Conservation (phyloP, 164 flowering plant species). For the Malania oleifera region DNA sequence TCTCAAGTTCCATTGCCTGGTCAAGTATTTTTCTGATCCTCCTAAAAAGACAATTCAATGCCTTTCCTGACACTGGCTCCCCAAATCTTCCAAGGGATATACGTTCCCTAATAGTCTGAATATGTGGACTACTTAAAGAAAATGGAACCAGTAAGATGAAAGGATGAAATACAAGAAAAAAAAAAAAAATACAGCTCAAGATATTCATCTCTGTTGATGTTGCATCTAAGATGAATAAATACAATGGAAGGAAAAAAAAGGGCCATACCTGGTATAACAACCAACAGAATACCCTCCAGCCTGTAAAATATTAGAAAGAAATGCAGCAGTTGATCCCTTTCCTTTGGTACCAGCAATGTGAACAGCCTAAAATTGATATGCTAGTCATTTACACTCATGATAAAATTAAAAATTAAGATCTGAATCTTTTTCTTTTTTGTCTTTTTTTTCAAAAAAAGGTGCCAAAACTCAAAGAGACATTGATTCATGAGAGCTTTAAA, state of each 20-base stretch:
- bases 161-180: background rate
- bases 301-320: conserved; percentile 71
- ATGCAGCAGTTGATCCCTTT: conserved; percentile 97
- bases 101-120: conserved; percentile 76
- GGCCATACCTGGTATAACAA: conserved; percentile 77
- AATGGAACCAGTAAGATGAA: background rate
- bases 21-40: conserved; percentile 45
- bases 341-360: conserved; percentile 99
- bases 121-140: conserved; percentile 68
- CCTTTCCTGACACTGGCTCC: conserved; percentile 52
- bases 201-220: background rate
- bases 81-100: conserved; percentile 62
- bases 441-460: too few relatives aligned
- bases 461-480: background rate
- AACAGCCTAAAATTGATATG: conserved; percentile 44
- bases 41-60: conserved; percentile 49
- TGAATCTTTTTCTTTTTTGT: too few relatives aligned
- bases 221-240: background rate
- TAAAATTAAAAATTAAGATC: background rate
- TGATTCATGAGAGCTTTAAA: too few relatives aligned
- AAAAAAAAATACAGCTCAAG: background rate
- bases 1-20: conserved; percentile 50
- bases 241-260: background rate
- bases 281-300: conserved; percentile 87
- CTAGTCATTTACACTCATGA: conserved; percentile 6